Conservation (phyloP, 148 eudicot species). For the Dianthus caryophyllus region DNA sequence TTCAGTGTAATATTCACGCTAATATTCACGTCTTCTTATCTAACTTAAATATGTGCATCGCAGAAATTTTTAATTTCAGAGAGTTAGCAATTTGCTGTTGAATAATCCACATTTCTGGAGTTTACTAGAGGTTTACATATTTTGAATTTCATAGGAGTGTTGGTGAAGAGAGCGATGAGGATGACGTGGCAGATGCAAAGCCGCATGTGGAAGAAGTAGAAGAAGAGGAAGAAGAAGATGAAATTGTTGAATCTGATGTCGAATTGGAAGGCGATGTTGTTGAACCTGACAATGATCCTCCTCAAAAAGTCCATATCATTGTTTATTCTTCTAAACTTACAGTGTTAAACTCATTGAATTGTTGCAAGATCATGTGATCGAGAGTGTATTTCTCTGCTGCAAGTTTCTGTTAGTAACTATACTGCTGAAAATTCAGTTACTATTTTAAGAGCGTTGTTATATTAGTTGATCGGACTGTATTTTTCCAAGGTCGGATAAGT, state of each 20-base stretch:
- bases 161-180: conserved; percentile 59
- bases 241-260: conserved; percentile 80
- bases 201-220: conserved; percentile 32
- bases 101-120: too few relatives aligned
- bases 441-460: too few relatives aligned
- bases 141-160: conserved; percentile 37
- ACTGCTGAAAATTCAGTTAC: too few relatives aligned
- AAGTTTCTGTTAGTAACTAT: too few relatives aligned
- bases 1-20: too few relatives aligned
- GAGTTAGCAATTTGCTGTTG: too few relatives aligned
- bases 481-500: too few relatives aligned
- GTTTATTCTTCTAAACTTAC: neutral
- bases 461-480: too few relatives aligned
- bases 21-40: too few relatives aligned
- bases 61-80: too few relatives aligned
- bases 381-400: neutral
- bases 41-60: too few relatives aligned
- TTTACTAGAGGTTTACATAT: too few relatives aligned
- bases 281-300: conserved; percentile 91
- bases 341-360: neutral
- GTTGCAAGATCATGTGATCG: neutral
- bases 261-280: conserved; percentile 82
- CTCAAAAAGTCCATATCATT: conserved; percentile 52
- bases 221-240: conserved; percentile 59
- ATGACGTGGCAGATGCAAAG: conserved; percentile 32